phyloP scores from a whole-genome alignment of 2,329 filamentous ascomycete genomes.

The Truncatella angustata region DNA sequence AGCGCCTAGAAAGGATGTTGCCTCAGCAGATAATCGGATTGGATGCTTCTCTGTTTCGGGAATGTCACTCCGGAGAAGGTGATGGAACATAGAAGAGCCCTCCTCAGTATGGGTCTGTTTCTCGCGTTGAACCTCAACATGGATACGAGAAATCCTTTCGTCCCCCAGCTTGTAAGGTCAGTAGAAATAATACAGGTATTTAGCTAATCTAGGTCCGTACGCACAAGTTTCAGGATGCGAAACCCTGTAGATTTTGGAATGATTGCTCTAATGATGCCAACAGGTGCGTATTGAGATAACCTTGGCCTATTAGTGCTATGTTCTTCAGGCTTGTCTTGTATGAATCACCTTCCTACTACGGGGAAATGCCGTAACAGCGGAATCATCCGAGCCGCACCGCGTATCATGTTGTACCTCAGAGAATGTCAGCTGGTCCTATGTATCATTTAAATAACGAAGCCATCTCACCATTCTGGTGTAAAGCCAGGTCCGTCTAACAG shows the following conservation, averaged over 20 bases:
- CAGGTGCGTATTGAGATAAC: neutral
- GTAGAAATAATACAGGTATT: neutral
- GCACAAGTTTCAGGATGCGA: slow-evolving; percentile 2
- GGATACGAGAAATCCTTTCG: neutral
- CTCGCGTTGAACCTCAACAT: neutral
- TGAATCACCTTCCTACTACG: neutral
- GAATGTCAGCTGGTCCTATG: neutral
- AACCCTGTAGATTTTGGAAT: slow-evolving; percentile 2
- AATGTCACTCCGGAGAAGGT: slow-evolving; percentile 11
- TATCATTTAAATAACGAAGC: too few relatives aligned
- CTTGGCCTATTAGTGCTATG: neutral
- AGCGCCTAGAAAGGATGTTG: slow-evolving; percentile 3
- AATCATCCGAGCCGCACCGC: slow-evolving; percentile 1
- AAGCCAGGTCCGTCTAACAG: slow-evolving; percentile 13
- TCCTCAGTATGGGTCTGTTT: neutral
- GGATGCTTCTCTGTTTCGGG: slow-evolving; percentile 9
- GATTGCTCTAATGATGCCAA: neutral
- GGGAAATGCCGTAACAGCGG: slow-evolving; percentile 7
- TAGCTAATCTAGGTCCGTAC: neutral
- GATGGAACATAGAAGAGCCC: slow-evolving; percentile 9
- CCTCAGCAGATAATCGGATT: slow-evolving; percentile 6
- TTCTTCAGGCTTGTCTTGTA: neutral
- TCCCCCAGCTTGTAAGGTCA: neutral
- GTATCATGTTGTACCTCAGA: slow-evolving; percentile 5
- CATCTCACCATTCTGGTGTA: slow-evolving; percentile 12